Base-by-base conservation (phyloP, 805 yeast species). In the Lipomyces sp. region DNA sequence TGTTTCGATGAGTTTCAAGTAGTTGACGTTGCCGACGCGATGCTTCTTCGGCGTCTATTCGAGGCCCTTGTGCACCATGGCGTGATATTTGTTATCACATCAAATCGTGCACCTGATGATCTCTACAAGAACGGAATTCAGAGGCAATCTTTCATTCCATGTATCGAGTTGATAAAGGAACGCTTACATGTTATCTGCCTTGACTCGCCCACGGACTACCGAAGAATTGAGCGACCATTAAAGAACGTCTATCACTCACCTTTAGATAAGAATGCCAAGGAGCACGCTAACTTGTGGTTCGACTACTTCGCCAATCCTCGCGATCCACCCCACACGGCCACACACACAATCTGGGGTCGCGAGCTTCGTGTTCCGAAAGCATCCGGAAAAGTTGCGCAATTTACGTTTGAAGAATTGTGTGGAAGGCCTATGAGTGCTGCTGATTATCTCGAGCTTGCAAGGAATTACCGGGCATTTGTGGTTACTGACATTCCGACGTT, bases 1-100 rank as follows among this genome's bases (percentile, higher is more conserved):
- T 95, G 99, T 77, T 91, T 95, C 76, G 99, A 95, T 79, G 99
- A 95, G 79, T 94, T 95, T 75, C 98, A 95, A 78, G 99, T 95
- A 54, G 92, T 97, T 0, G 99, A 95, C 77, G 98, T 95, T 37
- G 99, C 98, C 0, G 99, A 95, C 78, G 99, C 99, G 1, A 95
- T 95, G 98, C 82, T 95, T 42, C 81, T 95, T 54, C 85, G 99
- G 69, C 82, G 97, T 60, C 80, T 93, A 51, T 78, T 93, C 64
- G 84, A 89, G 57, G 85, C 87, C 0, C 62, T 77, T 54, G 72
- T 76, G 48, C 85, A 88, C 61, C 89, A 89, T 74, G 98, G 98
- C 0, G 87, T 93, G 30, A 87, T 93, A 1, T 79, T 95, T 8
- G 93, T 95, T 80, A 93, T 97, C 34, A 95, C 99, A 1, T 92